These are phyloP conservation scores for Piper longum DNA, from an alignment of 164 flowering plant genomes.

Conservation along the genomic window DNA sequence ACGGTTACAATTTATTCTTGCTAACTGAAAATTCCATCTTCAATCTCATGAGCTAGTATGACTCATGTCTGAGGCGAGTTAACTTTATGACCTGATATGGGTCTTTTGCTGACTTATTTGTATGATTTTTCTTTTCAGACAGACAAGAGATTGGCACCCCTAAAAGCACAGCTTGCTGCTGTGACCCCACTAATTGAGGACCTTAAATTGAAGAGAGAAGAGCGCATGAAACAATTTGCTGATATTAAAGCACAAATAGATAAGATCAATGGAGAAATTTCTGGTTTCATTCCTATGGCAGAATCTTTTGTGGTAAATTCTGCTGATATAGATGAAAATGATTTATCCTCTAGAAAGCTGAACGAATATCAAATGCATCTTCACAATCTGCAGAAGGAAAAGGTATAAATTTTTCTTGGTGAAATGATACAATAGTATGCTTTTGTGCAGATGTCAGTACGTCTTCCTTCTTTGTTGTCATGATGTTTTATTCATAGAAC, in stretches of 20 bases:
- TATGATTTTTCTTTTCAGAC: slow-evolving; percentile 8
- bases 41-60: too few species aligned
- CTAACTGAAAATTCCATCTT: too few species aligned
- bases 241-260: slow-evolving; percentile 56
- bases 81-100: too few species aligned
- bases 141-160: slow-evolving; percentile 36
- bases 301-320: slow-evolving; percentile 9
- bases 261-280: slow-evolving; percentile 63
- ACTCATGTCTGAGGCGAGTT: too few species aligned
- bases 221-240: slow-evolving; percentile 56
- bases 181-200: slow-evolving; percentile 61
- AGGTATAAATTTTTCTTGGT: slow-evolving; percentile 26
- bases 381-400: slow-evolving; percentile 60
- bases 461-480: too few species aligned
- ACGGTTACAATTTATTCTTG: too few species aligned
- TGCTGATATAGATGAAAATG: slow-evolving; percentile 38
- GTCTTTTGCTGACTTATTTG: too few species aligned
- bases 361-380: slow-evolving; percentile 55
- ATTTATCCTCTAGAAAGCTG: slow-evolving; percentile 58
- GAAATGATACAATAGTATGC: too few species aligned
- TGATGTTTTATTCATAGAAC: too few species aligned
- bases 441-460: too few species aligned
- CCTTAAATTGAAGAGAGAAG: slow-evolving; percentile 47
- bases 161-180: slow-evolving; percentile 62
- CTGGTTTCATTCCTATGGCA: slow-evolving; percentile 31